Evolutionary conservation across 768 basidiomycete genomes (phyloP).

Genomic region (Gautieria morchelliformis): DNA sequence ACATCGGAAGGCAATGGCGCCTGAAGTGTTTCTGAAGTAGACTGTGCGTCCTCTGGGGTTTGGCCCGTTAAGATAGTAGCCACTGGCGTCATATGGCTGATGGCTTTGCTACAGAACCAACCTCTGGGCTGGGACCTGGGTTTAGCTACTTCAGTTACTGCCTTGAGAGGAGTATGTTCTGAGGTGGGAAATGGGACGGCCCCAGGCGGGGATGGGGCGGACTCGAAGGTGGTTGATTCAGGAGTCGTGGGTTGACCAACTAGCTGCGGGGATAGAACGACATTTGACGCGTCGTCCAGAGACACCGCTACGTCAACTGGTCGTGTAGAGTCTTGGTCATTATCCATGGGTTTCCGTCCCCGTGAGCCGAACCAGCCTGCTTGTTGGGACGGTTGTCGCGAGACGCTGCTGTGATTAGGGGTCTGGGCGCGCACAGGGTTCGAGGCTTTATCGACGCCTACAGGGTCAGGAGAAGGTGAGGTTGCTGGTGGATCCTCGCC

Average conservation of each 20-base stretch:
- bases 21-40: background rate
- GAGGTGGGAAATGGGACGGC: background rate
- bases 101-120: background rate
- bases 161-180: no score
- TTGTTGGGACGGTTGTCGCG: background rate
- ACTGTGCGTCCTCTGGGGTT: background rate
- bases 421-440: no score
- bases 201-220: background rate
- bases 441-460: no score
- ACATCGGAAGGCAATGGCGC: background rate
- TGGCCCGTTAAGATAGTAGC: background rate
- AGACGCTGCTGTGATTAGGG: background rate
- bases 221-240: background rate
- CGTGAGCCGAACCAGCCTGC: background rate
- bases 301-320: background rate
- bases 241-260: background rate
- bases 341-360: background rate
- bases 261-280: background rate
- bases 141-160: no score
- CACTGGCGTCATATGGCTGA: background rate
- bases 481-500: no score
- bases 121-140: background rate
- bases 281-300: background rate
- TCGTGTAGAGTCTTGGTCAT: background rate
- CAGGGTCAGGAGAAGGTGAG: no score